phyloP scores from a whole-genome alignment of 1,284 basidiomycete genomes.

The Leccinum variabile region DNA sequence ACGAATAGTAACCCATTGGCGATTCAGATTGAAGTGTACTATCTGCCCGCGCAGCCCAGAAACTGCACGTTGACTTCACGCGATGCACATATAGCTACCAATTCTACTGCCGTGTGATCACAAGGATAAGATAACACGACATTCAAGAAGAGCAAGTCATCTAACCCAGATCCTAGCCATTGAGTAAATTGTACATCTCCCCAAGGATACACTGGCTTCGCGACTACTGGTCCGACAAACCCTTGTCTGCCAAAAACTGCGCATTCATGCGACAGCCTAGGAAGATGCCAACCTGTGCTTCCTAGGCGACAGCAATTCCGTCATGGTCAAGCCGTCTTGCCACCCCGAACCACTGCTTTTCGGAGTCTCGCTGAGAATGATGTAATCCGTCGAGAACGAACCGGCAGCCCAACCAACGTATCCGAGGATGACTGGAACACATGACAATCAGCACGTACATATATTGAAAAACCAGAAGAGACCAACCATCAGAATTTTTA shows the following conservation, averaged over 20 bases:
- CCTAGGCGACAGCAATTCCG: slow-evolving; percentile 43
- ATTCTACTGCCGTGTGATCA: neutral
- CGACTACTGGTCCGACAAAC: neutral
- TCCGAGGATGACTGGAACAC: slow-evolving; percentile 40
- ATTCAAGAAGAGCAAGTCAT: neutral
- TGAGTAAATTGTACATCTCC: slow-evolving; percentile 1
- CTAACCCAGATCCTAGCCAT: slow-evolving; percentile 13
- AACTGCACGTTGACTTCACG: neutral
- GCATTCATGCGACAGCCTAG: neutral
- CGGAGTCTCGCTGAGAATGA: slow-evolving; percentile 43
- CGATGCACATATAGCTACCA: neutral
- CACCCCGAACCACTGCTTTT: slow-evolving; percentile 34
- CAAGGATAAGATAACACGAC: neutral
- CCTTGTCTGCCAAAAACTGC: neutral
- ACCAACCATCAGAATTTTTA: slow-evolving; percentile 49
- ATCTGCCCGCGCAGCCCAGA: neutral
- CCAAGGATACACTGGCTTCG: neutral
- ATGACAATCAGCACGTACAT: slow-evolving; percentile 6
- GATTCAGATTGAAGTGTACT: too few relatives aligned
- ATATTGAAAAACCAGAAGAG: neutral
- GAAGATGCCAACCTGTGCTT: slow-evolving; percentile 20
- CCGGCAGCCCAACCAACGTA: slow-evolving; percentile 49
- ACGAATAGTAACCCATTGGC: neutral
- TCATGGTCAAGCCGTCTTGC: slow-evolving; percentile 44
- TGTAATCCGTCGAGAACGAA: slow-evolving; percentile 36